Base-by-base conservation (phyloP, 2,329 filamentous ascomycete species). In the Fusarium beomiforme region DNA sequence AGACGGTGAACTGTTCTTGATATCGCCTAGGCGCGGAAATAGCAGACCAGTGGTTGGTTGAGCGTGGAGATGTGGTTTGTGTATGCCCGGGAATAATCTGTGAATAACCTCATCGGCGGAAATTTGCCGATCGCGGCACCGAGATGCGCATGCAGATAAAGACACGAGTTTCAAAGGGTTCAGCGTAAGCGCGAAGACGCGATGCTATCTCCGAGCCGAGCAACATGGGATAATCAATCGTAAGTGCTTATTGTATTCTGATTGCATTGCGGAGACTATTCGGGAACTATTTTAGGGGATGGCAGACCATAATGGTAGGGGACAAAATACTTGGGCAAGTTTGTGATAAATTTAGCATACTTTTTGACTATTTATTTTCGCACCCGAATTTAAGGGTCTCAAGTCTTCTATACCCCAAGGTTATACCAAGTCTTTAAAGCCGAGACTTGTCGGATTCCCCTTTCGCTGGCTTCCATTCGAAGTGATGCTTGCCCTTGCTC, bases 81-180 rank as follows among this genome's bases (percentile, higher is more conserved):
- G 12, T 8, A 7, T 1, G 0, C 1, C 4, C 56, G 64, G 63
- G 23, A 67, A 67, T 67, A 67, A 46, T 10, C 24, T 63, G 63
- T 13, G 64, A 66, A 66, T 66, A 66, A 46, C 54, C 14, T 67
- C 46, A 21, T 29, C 64, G 64, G 64, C 62, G 3, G 7, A 21
- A 13, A 29, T 29, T 29, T 66, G 64, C 64, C 64, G 64, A 66
- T 47, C 26, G 13, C 64, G 62, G 64, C n/a, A 13, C 63, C 63
- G 60, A 26, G 1, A 0, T 3, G 16, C 19, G 13, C 11, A 54
- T n/a, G 24, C n/a, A 17, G n/a, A n/a, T n/a, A 0, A 51, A 37
- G 3, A 10, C 29, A 10, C 29, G 29, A 9, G 29, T 29, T 36
- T 26, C 23, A n/a, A 31, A 37, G 31, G 47, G 14, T n/a, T 24